A percentile compares a stretch with the other conserved stretches of the same genome.
Evolutionary conservation across 2,329 filamentous ascomycete species (phyloP).

Genomic region (Aureobasidium sp.): DNA sequence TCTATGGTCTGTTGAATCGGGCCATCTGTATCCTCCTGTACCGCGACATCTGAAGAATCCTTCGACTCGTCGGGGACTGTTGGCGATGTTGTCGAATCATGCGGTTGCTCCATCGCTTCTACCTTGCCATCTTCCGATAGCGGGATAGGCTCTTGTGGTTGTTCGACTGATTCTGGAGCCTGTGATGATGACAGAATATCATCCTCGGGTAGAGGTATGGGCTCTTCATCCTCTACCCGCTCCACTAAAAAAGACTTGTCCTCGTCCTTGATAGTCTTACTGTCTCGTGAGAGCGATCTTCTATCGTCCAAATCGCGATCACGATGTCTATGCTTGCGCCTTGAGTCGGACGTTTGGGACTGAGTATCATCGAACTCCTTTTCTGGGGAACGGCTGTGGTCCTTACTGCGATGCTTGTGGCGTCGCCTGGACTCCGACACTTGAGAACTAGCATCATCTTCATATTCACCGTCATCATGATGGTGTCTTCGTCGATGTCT

Average conservation of each 20-base stretch:
- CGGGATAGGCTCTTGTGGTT: background rate
- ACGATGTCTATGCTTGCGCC: slow-evolving; percentile 6
- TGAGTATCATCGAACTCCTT: background rate
- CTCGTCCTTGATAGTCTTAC: slow-evolving; percentile 12
- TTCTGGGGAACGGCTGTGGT: background rate
- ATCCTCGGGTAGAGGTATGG: slow-evolving; percentile 36
- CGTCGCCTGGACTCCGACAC: background rate
- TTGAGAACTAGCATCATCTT: slow-evolving; percentile 14
- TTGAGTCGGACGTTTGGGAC: background rate
- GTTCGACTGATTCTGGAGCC: slow-evolving; percentile 12
- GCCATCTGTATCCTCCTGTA: background rate
- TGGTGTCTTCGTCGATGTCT: slow-evolving; percentile 14
- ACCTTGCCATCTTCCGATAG: background rate
- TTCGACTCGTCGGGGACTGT: background rate
- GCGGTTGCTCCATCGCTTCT: background rate
- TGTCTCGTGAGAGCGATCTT: background rate
- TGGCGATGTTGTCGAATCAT: background rate
- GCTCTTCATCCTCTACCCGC: slow-evolving; percentile 50
- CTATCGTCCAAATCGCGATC: background rate
- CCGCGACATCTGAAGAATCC: background rate
- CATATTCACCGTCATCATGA: slow-evolving; percentile 17
- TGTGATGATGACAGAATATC: slow-evolving; percentile 17
- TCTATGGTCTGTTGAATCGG: background rate
- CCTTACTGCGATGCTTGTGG: slow-evolving; percentile 1
- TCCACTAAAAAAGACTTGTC: slow-evolving; percentile 55